A percentile compares a stretch with the other conserved stretches of the same genome.
These are phyloP conservation scores for Brassica nigra DNA, from an alignment of 345 rosid genomes.

Conservation along the genomic window DNA sequence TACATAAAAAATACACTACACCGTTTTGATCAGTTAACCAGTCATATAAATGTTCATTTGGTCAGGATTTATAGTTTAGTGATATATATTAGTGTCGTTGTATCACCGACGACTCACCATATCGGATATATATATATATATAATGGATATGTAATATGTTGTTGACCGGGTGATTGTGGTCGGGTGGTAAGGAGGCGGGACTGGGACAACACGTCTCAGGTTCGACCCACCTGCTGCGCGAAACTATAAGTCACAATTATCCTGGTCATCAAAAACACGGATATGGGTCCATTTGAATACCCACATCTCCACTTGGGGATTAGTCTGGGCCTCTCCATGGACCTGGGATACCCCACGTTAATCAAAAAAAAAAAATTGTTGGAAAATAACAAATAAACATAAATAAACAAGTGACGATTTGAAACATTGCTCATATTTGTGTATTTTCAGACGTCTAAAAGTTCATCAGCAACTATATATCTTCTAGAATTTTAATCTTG, in stretches of 20 bases:
- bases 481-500: not conserved
- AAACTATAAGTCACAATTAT: no score
- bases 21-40: not conserved
- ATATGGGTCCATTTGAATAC: no score
- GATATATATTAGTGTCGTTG: not conserved
- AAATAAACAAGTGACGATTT: not conserved
- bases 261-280: no score
- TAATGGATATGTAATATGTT: not conserved
- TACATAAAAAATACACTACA: not conserved
- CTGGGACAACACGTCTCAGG: no score
- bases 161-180: no score
- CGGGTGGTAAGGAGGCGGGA: no score
- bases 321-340: no score
- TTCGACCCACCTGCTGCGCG: no score
- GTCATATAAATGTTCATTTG: not conserved
- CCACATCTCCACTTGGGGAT: no score
- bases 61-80: not conserved
- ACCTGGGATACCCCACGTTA: no score
- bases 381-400: not conserved
- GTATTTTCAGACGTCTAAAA: not conserved
- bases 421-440: not conserved
- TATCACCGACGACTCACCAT: not conserved
- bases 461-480: not conserved
- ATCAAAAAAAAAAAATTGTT: not conserved
- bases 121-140: no score